Evolutionary conservation across 768 basidiomycete species (phyloP), one percentile per base, ranked within the genome.

Genomic region (Scleroderma citrinum): DNA sequence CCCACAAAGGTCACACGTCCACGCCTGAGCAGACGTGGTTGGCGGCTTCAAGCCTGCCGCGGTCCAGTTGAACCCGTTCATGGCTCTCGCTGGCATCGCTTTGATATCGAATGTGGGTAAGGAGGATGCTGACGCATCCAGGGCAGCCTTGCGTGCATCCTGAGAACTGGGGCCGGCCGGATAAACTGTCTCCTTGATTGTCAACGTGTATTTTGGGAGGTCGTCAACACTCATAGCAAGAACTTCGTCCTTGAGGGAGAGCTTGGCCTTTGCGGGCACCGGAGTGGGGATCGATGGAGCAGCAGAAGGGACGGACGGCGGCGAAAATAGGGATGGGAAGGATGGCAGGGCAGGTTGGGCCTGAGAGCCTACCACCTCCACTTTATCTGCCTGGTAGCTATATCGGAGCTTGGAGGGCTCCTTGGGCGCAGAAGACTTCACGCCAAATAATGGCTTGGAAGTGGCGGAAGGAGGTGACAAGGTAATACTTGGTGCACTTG

Each of bases 401-500:
- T 75, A 84, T 23, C 87, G 78, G 49, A 90, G 71, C 59, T 88
- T 89, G 50, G 87, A 88, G 2, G 87, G 86, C 48, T 86, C 84
- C 59, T 82, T 86, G 1, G 87, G 87, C 8, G 76, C 75, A 23
- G 72, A 78, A 3, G 76, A 66, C 60, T 82, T 85, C 36, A 66
- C 35, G n/a, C 59, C 49, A 24, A 61, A 59, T 20, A 53, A 26
- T 23, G 56, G 43, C 41, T 65, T 66, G 7, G 60, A 50, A 34
- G 40, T 51, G 14, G 59, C 31, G n/a, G 59, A 50, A 1, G 60
- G 43, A 20, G 36, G 60, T 48, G 55, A 69, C n/a, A 51, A 14
- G 3, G 50, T 48, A 20, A 43, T 19, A 5, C 35, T 29, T 13
- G 49, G 20, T 23, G 46, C 20, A 41, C 40, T 50, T 17, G 21